Base-by-base conservation (phyloP, 176 grass and related monocot genomes). In the Tillandsia fasciculata region DNA sequence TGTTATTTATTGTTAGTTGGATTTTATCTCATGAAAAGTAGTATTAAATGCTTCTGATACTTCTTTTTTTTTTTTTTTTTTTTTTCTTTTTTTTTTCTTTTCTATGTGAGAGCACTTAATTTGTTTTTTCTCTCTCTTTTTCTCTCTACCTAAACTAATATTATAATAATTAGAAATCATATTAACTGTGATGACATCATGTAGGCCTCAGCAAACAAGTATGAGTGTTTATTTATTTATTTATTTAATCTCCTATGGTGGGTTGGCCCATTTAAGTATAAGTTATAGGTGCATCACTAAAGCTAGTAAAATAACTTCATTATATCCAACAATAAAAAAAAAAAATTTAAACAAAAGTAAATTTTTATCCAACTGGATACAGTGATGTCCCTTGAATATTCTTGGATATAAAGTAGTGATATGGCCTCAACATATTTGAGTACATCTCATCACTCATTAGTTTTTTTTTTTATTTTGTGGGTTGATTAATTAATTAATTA, bases 121-220 rank as follows among this genome's bases (percentile, higher is more conserved):
- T 42, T 42, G 29, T 5, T 42, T 3, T 42, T 3, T 42, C 4
- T 42, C 33, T 7, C 33, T 42, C 6, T 61, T 1, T 61, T n/a
- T 10, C 10, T 18, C 53, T 58, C 8, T 18, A 17, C 7, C 12
- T 58, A 18, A 18, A 20, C 54, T 8, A 58, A 8, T 17, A 59
- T 22, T 61, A 4, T 9, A 61, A 61, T 61, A 61, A 61, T 42
- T 42, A 42, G 56, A 61, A 61, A 20, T 61, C 56, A 61, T 61
- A 61, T 57, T 59, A 61, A 61, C 56, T 61, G 17, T 61, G 56
- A 61, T 61, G 56, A 61, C 56, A 18, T 61, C 56, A 61, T 61
- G 56, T 20, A 18, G 56, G 22, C 56, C 56, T 61, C 56, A 61
- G 15, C 54, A 59, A 59, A 18, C 54, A n/a, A 20, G 54, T 20